Evolutionary conservation across 1,139 yeast species (phyloP).

Genomic region (Arxiozyma bovina): DNA sequence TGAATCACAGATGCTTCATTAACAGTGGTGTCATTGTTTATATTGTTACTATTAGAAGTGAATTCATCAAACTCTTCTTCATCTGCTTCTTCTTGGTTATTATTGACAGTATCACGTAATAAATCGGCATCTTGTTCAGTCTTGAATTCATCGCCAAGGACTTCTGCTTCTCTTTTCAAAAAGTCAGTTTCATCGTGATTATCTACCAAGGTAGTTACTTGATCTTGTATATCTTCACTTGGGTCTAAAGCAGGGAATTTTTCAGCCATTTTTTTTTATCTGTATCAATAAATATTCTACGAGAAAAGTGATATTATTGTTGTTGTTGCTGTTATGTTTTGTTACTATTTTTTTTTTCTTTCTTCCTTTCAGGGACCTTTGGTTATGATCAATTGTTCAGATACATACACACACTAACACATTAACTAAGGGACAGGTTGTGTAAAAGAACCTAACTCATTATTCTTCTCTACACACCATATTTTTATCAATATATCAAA

Average conservation of each 20-base stretch:
- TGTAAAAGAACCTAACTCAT: no score
- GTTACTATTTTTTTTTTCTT: no score
- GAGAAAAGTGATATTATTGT: no score
- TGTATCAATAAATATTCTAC: not conserved
- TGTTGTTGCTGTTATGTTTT: no score
- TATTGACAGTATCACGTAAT: slow-evolving; percentile 37
- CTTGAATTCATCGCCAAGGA: slow-evolving; percentile 69
- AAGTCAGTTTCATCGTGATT: slow-evolving; percentile 48
- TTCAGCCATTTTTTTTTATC: slow-evolving; percentile 51
- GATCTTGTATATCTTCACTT: slow-evolving; percentile 25
- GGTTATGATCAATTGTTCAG: no score
- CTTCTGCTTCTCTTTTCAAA: slow-evolving; percentile 73
- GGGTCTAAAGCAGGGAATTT: slow-evolving; percentile 78
- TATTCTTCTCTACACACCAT: no score
- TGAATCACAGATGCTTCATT: slow-evolving; percentile 6
- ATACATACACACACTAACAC: no score
- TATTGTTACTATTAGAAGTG: slow-evolving; percentile 10
- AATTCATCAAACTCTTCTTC: slow-evolving; percentile 34
- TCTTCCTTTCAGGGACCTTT: no score
- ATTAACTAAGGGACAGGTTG: no score
- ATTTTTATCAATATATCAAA: no score
- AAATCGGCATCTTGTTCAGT: slow-evolving; percentile 55
- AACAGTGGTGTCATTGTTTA: slow-evolving; percentile 8
- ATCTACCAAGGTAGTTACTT: slow-evolving; percentile 22
- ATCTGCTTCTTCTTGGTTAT: slow-evolving; percentile 36